Base-by-base conservation (phyloP, 129 eudicot species). In the Lonicera japonica region DNA sequence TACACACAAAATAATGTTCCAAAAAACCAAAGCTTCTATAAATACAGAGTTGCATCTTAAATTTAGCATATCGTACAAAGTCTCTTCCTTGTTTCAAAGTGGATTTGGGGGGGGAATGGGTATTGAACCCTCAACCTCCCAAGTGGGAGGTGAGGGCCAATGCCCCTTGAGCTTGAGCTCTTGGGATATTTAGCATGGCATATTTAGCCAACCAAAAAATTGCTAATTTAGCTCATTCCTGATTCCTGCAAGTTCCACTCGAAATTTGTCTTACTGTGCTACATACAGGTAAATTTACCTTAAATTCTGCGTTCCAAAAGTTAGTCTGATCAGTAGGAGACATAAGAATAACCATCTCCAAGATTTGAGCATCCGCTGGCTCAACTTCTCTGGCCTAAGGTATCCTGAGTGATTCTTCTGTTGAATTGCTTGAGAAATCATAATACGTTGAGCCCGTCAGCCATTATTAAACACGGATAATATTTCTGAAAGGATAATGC, bases 261-360 rank as follows among this genome's bases (percentile, higher is more conserved):
- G 10, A 40, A 40, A 40, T n/a, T n/a, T 40, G 46, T 8, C 12
- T 40, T 12, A 40, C 12, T 40, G 46, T 12, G 12, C 0, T 40
- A 5, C 12, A 40, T 40, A 40, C 7, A 40, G 46, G 46, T 40
- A 12, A 12, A n/a, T 52, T 41, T 43, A 74, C 79, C 79, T 74
- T 74, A 24, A 43, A 38, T 38, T 56, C 50, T 19, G 68, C 24
- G 52, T 39, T 55, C 53, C 58, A 67, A 25, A 68, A 22, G 40
- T 39, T 46, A 55, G 53, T 40, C 54, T 67, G 69, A 15, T 38
- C 54, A 16, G 54, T 39, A 54, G 65, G 60, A 55, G 74, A 41
- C 70, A 54, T 60, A 60, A 64, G 14, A 34, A 64, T 29, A 65
- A 72, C 69, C 77, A 72, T 72, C 57, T 70, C 67, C 61, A 47